Evolutionary conservation across 2,329 filamentous ascomycete species (phyloP).

Genomic region (Madurella mycetomatis): DNA sequence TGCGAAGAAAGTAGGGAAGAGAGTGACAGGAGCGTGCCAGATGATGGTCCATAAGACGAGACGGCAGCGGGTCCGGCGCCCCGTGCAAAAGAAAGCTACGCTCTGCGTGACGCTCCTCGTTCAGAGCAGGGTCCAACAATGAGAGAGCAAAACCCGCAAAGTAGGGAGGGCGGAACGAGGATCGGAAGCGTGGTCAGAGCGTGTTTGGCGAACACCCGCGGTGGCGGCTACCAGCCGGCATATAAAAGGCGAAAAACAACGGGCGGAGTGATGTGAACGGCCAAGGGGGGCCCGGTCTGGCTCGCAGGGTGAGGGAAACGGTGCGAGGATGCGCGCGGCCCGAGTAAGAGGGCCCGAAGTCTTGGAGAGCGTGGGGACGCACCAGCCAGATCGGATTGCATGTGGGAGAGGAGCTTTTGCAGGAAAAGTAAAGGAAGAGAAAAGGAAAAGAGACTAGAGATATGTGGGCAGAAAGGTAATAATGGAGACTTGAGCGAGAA

Average conservation of each 20-base stretch:
- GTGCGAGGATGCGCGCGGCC: slow-evolving; percentile 1
- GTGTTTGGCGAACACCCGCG: not conserved
- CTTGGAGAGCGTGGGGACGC: slow-evolving; percentile 8
- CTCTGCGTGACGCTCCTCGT: slow-evolving; percentile 1
- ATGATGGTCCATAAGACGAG: slow-evolving; percentile 25
- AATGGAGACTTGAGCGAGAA: slow-evolving; percentile 27
- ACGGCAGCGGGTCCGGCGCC: slow-evolving; percentile 20
- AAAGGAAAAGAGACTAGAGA: slow-evolving; percentile 18
- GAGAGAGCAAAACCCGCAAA: not conserved
- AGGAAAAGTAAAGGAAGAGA: slow-evolving; percentile 14
- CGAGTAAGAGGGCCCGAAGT: not conserved
- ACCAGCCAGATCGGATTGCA: slow-evolving; percentile 9
- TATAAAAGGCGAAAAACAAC: slow-evolving; percentile 8
- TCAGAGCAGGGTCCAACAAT: not conserved
- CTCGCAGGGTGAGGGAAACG: slow-evolving; percentile 4
- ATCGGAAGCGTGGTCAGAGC: not conserved
- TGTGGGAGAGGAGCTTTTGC: slow-evolving; percentile 1
- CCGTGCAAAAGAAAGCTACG: slow-evolving; percentile 8
- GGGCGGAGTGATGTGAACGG: not conserved
- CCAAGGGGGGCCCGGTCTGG: not conserved
- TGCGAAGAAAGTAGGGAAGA: slow-evolving; percentile 5
- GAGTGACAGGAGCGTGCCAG: slow-evolving; percentile 18
- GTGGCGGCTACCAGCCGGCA: slow-evolving; percentile 9
- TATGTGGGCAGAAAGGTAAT: slow-evolving; percentile 27
- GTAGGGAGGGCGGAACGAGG: not conserved